These are phyloP conservation scores for Fraxinus excelsior DNA, from an alignment of 257 asterid species.

Conservation along the genomic window DNA sequence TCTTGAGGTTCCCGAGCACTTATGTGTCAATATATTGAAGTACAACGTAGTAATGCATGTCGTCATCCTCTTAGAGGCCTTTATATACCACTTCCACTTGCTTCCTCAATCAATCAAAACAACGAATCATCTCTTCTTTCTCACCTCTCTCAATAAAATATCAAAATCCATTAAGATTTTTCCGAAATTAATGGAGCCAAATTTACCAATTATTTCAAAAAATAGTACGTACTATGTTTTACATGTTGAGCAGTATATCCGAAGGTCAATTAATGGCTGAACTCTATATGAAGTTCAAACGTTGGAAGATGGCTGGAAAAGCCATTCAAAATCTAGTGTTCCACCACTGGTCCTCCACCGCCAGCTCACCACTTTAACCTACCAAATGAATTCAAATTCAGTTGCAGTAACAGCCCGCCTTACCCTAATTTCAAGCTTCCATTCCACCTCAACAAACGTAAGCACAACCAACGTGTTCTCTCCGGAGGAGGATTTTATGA, in stretches of 20 bases:
- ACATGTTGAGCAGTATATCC: constrained; percentile 40
- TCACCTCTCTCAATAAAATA: background rate
- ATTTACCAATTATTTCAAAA: constrained; percentile 34
- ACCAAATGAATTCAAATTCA: constrained; percentile 9
- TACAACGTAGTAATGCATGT: background rate
- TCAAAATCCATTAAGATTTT: background rate
- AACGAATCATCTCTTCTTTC: too few species aligned
- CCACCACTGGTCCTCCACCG: background rate
- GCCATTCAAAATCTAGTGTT: constrained; percentile 23
- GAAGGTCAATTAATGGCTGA: too few species aligned
- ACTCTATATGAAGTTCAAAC: constrained; percentile 38
- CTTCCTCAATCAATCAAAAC: background rate
- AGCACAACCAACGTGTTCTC: too few species aligned
- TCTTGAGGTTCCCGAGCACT: background rate
- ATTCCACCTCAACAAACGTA: constrained; percentile 21
- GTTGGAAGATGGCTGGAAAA: constrained; percentile 53
- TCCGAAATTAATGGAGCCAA: constrained; percentile 27
- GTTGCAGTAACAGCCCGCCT: constrained; percentile 18
- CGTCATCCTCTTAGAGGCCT: background rate
- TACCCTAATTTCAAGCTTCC: background rate
- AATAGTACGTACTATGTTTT: constrained; percentile 30
- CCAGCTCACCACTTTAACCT: background rate
- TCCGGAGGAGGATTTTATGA: background rate
- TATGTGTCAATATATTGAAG: too few species aligned
- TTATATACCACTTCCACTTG: background rate